Evolutionary conservation across 192 early-diverging fungal genomes (phyloP), one percentile per base, ranked within the genome.

Genomic region (Pilobolus umbonatus): DNA sequence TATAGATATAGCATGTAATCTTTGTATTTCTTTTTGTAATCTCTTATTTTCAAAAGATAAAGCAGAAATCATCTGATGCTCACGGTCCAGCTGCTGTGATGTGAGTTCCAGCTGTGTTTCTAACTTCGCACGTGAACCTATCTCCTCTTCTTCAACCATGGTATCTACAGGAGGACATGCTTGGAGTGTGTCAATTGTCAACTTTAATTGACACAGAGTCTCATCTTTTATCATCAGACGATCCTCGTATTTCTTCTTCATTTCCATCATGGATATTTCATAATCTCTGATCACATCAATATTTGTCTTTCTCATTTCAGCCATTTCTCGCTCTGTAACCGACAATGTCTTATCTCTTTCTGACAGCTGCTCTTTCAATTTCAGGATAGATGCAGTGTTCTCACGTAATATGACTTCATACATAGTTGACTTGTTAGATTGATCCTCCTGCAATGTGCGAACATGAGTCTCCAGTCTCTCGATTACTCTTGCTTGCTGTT

Each of bases 281-380:
- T 71, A 77, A 14, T 57, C 69, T 40, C 68, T 64, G 31, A 74
- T 59, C n/a, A 69, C 65, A 25, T 77, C 75, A 11, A 68, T 39
- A 21, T 67, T 62, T 58, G 64, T 56, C 29, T 67, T 67, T 50
- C 69, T 61, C 29, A 77, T 44, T 12, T 68, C 65, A 34, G 67
- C 68, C 21, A 58, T 52, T 25, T 77, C 72, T 3, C 56, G 45
- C 29, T 74, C 68, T 8, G 74, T 43, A 6, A 60, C 28, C 6
- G 62, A 34, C 14, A 50, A 48, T 32, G 52, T 67, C 2, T 50
- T 25, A 31, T 61, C 42, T 26, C 61, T 49, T 11, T 63, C 56
- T 17, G 45, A 40, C 22, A 73, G 40, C 17, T 51, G 52, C 8
- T 45, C 35, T 12, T 50, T 36, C 14, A 73, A 11, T 11, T 52